Percentiles rank a stretch among this genome's conserved stretches.
Conservation (phyloP, 2,329 filamentous ascomycete species). For the Aspergillus neotritici region DNA sequence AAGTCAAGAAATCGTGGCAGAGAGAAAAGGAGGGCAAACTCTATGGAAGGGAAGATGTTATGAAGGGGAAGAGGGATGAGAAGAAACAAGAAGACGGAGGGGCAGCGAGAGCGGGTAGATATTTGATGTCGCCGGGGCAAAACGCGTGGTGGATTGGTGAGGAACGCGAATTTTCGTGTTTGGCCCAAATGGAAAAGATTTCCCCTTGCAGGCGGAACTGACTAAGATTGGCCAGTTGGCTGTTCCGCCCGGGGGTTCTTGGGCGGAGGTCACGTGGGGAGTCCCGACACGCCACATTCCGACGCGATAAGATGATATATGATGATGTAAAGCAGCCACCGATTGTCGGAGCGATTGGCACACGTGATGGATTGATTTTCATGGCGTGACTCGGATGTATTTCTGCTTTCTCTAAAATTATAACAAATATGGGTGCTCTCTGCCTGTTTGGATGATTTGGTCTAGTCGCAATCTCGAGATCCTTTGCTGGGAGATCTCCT, state of each 20-base stretch:
- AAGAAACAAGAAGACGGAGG: constrained; percentile 23
- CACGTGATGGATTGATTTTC: too few species aligned
- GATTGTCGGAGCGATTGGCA: too few species aligned
- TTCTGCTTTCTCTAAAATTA: too few species aligned
- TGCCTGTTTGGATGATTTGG: too few species aligned
- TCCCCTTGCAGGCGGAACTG: constrained; percentile 13
- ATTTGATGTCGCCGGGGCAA: constrained; percentile 29
- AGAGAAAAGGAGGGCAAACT: constrained; percentile 3
- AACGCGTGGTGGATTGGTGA: constrained; percentile 28
- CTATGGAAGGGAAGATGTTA: constrained; percentile 6
- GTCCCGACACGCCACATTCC: too few species aligned
- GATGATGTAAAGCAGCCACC: too few species aligned
- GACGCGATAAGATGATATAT: too few species aligned
- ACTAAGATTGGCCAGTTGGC: background rate
- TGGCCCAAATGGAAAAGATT: constrained; percentile 18
- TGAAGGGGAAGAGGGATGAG: constrained; percentile 17
- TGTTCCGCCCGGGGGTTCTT: constrained; percentile 8
- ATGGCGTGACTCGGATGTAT: too few species aligned
- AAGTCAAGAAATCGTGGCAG: constrained; percentile 3
- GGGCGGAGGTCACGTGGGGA: background rate
- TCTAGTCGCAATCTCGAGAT: too few species aligned
- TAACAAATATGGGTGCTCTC: too few species aligned
- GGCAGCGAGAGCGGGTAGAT: constrained; percentile 22
- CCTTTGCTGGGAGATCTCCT: too few species aligned
- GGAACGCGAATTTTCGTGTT: constrained; percentile 33